These are phyloP conservation scores for Saururus chinensis DNA, from an alignment of 164 flowering plant species.

Conservation along the genomic window DNA sequence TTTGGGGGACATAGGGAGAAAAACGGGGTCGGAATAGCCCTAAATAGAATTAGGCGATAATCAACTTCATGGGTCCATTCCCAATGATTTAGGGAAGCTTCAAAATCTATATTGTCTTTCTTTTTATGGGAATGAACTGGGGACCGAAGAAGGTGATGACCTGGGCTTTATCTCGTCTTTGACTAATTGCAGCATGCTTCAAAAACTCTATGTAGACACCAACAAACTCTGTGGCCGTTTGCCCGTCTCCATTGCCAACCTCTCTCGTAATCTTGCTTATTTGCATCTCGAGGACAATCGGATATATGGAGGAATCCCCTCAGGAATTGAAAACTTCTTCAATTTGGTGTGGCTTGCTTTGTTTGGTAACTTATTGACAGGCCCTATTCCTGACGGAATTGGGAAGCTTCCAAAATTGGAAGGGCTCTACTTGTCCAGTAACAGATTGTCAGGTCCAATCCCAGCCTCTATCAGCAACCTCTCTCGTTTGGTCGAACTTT, in stretches of 20 bases:
- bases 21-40: too few species aligned
- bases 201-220: not conserved
- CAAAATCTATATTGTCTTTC: not conserved
- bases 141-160: not conserved
- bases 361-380: not conserved
- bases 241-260: conserved; percentile 2
- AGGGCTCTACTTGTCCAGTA: not conserved
- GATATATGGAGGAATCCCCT: not conserved
- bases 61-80: conserved; percentile 6
- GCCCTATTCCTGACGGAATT: too few species aligned
- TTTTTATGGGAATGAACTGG: not conserved
- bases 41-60: conserved; percentile 29
- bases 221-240: conserved; percentile 1
- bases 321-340: not conserved
- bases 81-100: conserved; percentile 1
- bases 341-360: not conserved
- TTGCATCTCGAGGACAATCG: not conserved
- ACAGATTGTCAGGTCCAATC: not conserved
- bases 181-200: conserved; percentile 3
- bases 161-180: too few species aligned
- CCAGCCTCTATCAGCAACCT: conserved; percentile 2
- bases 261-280: not conserved
- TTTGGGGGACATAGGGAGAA: too few species aligned
- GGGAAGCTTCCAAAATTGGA: too few species aligned
- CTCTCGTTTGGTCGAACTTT: not conserved